phyloP scores from a whole-genome alignment of 768 basidiomycete species.

The Paxillus rubicundulus region DNA sequence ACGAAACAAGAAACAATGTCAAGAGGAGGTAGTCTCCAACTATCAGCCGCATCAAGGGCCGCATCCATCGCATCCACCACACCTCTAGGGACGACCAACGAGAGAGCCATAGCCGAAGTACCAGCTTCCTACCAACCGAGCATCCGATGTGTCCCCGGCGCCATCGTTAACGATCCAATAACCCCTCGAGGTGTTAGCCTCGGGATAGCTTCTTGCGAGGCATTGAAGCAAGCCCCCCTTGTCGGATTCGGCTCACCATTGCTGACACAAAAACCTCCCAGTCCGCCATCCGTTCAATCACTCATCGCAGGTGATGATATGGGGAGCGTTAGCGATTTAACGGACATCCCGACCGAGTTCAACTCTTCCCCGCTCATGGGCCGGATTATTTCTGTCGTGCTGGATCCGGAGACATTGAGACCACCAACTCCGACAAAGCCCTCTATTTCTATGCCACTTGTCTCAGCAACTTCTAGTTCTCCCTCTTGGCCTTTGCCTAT shows the following conservation, averaged over 20 bases:
- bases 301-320: constrained; percentile 11
- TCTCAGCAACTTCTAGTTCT: not conserved
- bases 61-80: not conserved
- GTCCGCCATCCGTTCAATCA: not conserved
- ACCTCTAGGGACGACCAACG: not conserved
- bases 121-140: not conserved
- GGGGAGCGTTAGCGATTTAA: constrained; percentile 26
- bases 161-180: not conserved
- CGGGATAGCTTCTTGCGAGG: not conserved
- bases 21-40: not conserved
- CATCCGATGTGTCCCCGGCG: not conserved
- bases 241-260: not conserved
- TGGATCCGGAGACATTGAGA: not conserved
- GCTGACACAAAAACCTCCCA: not conserved
- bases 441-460: not conserved
- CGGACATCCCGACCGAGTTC: constrained; percentile 27
- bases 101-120: not conserved
- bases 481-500: not conserved
- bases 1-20: not conserved
- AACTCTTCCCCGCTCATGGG: constrained; percentile 11
- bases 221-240: no score
- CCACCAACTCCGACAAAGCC: not conserved
- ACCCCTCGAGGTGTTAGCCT: not conserved
- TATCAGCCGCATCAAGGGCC: not conserved
- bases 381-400: not conserved